Evolutionary conservation across 2,329 filamentous ascomycete species (phyloP).

Genomic region (Xylariales sp.): DNA sequence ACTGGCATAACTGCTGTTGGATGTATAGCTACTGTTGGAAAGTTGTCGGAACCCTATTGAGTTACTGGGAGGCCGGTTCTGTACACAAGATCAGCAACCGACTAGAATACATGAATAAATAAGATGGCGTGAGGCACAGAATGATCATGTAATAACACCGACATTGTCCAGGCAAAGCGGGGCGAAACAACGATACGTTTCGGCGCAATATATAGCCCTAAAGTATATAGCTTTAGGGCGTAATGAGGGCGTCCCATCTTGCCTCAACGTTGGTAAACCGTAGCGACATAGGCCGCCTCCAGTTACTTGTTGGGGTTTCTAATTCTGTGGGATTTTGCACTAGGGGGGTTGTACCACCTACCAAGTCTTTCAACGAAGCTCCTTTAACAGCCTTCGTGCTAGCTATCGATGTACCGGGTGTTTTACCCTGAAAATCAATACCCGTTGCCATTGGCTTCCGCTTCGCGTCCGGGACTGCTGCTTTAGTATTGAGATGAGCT

Average conservation of each 20-base stretch:
- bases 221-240: too few relatives aligned
- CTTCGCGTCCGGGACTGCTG: slow-evolving; percentile 67
- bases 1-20: slow-evolving; percentile 54
- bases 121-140: slow-evolving; percentile 8
- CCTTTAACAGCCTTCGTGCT: slow-evolving; percentile 59
- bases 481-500: slow-evolving; percentile 52
- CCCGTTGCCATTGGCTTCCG: slow-evolving; percentile 67
- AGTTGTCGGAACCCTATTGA: slow-evolving; percentile 40
- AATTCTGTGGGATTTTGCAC: background rate
- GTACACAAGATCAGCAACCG: slow-evolving; percentile 37
- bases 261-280: background rate
- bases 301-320: background rate
- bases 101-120: background rate
- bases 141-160: slow-evolving; percentile 1
- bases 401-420: slow-evolving; percentile 55
- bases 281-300: too few relatives aligned
- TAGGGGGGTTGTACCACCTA: slow-evolving; percentile 36
- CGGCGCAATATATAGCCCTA: background rate
- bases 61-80: slow-evolving; percentile 26
- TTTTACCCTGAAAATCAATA: slow-evolving; percentile 59
- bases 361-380: slow-evolving; percentile 53
- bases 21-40: slow-evolving; percentile 52
- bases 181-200: too few relatives aligned
- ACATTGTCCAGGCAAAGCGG: too few relatives aligned
- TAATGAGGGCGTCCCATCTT: too few relatives aligned